Conservation (phyloP, 139 green algal species). For the Coelastrella sp. region DNA sequence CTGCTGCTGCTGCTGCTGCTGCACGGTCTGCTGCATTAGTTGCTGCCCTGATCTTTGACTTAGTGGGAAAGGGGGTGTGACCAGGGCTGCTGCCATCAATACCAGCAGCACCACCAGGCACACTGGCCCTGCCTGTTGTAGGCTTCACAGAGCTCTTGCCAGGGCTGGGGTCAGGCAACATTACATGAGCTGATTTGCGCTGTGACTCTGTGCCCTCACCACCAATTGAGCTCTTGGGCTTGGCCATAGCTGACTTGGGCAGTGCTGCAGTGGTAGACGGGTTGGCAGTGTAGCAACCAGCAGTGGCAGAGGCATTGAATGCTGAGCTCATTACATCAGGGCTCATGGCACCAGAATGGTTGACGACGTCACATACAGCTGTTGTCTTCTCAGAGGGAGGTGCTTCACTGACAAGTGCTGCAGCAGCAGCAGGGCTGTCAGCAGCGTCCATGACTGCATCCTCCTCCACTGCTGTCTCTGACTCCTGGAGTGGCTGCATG, state of each 20-base stretch:
- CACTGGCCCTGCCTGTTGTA: background rate
- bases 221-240: background rate
- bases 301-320: background rate
- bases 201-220: background rate
- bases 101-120: background rate
- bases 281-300: background rate
- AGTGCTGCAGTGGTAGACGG: slow-evolving; percentile 6
- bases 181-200: slow-evolving; percentile 22
- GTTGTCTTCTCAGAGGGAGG: background rate
- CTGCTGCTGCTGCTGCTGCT: slow-evolving; percentile 12
- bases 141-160: background rate
- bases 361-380: background rate
- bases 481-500: no score
- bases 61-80: slow-evolving; percentile 36
- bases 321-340: background rate
- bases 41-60: slow-evolving; percentile 31
- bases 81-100: slow-evolving; percentile 18
- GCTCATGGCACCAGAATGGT: background rate
- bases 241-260: slow-evolving; percentile 22
- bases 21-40: slow-evolving; percentile 30
- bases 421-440: slow-evolving; percentile 11
- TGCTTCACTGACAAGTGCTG: background rate
- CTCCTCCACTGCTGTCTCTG: background rate
- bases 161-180: slow-evolving; percentile 14
- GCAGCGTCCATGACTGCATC: background rate